Base-by-base conservation (phyloP, 2,329 filamentous ascomycete genomes). In the Neopestalotiopsis rosae region DNA sequence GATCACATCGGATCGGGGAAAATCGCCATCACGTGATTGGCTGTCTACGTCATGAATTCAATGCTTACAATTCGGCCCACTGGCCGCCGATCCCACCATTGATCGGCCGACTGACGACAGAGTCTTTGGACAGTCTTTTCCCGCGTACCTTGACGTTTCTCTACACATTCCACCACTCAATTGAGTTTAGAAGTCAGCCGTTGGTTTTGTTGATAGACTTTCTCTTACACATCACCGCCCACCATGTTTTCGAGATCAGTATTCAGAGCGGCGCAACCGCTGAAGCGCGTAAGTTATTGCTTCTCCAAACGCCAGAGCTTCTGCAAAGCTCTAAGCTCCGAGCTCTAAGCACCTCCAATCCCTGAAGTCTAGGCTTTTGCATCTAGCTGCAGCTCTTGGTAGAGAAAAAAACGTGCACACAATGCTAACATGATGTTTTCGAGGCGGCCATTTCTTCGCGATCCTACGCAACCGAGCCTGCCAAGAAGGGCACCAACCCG, bases 401-500 rank as follows among this genome's bases (percentile, higher is more conserved):
- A 10, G 6, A 10, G 34, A 10, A 10, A 10, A 38, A 38, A 38
- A 7, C 1, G 6, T 38, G 10, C 10, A 38, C 34, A 7, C 34
- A 4, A 6, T 34, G 65, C 74, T 76, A 67, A 77, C 69, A 6
- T 17, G 14, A 28, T 7, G 12, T 20, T 49, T 20, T 40, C 12
- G 65, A 79, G 76, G 71, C 69, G 58, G 70, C 77, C 63, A 63
- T 78, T 13, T 72, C 74, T 14, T 72, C 74, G 56, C 77, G 77
- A 66, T 71, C 72, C 77, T 98, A 97, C 82, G 93, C 95, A 68
- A 92, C 93, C 72, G 86, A 90, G 75, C 76, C 80, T 17, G 68
- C 79, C 71, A 89, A 89, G 81, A 83, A 87, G 71, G 83, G 86
- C 78, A 87, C 85, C 78, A 90, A 88, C 76, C 80, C 87, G 52